Base-by-base conservation (phyloP, 148 eudicot genomes). In the Cornus controversa region DNA sequence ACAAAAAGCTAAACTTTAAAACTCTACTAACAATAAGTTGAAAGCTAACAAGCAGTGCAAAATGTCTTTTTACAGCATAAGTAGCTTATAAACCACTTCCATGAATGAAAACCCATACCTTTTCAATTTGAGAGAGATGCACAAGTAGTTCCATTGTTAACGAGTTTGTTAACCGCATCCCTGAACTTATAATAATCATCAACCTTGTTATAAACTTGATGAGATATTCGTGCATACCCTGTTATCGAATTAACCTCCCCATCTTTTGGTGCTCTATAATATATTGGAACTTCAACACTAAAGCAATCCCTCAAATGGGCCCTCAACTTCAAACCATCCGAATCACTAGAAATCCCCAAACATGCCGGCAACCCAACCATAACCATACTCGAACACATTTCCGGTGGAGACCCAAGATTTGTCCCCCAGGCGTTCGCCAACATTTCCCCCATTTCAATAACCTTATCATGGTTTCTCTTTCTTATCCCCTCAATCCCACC, bases 141-240 rank as follows among this genome's bases (percentile, higher is more conserved):
- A 62, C 97, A 92, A n/a, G 89, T 86, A 73, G 90, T 80, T 23
- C 90, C 90, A 47, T 86, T 87, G 9, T 68, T 65, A 67, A 92
- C 90, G 26, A 92, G 85, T 66, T 86, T 80, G 71, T 84, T 84
- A 76, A 92, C 84, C 6, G 92, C 97, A 74, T 92, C 94, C 88
- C 90, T 87, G 2, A 92, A 84, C 83, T 73, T 86, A 65, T 82
- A 63, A 73, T 92, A 90, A 72, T 92, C 97, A 67, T 85, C 92
- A 79, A 78, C 78, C 0, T 71, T 83, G 42, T 90, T 92, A 68
- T 92, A 92, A 71, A 92, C 86, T 76, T 92, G 97, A 84, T 92
- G 90, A 60, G 97, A 92, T 85, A 92, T 90, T 75, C 97, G 83
- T 54, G 91, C 94, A 89, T 90, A 92, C 5, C 90, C 97, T 8